Base-by-base conservation (phyloP, 352 stramenopile genomes). In the Heterotrichella gracilis region DNA sequence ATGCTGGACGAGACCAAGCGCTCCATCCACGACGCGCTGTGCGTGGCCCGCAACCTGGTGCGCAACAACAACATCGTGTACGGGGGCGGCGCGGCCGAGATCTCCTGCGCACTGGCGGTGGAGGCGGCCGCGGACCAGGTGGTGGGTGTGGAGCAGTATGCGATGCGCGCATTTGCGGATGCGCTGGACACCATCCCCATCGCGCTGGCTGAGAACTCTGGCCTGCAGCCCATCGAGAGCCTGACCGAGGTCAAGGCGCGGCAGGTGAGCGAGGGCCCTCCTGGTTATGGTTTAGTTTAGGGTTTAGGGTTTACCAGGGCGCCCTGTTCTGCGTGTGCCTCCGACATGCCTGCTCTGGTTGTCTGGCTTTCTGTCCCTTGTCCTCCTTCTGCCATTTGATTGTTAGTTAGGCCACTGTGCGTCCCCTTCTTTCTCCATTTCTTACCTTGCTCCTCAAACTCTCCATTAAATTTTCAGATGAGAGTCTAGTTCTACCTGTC, bases 11-110 rank as follows among this genome's bases (percentile, higher is more conserved):
- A 98, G 80, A 91, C 89, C 25, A 98, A 99, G 79, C 86, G 93
- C 63, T 96, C 90, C 70, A 81, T 99, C 41, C 92, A 98, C 77
- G 93, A 99, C 78, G 91, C 93, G 72, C 97, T 99, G 88, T 98
- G 92, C 76, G 92, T 98, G 24, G 92, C 94, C 32, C 85, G 92
- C 69, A 98, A 98, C 81, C 78, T 98, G 68, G 95, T 99, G 78
- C 94, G 73, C 25, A 94, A 98, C 82, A 98, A 97, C 81, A 85
- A 88, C 69, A 92, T 98, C 68, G 92, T 99, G 53, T 98, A 98
- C 78, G 93, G 93, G 25, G 93, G 93, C 25, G 93, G 92, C 42
- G 84, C 87, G 22, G 87, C 90, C 3, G 93, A 99, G 77, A 92
- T 98, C 72, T 86, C 91, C 1, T 97, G 90, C 76, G 88, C 85